Evolutionary conservation across 2,329 filamentous ascomycete species (phyloP), one percentile per base, ranked within the genome.

Genomic region (Diaporthe vexans): DNA sequence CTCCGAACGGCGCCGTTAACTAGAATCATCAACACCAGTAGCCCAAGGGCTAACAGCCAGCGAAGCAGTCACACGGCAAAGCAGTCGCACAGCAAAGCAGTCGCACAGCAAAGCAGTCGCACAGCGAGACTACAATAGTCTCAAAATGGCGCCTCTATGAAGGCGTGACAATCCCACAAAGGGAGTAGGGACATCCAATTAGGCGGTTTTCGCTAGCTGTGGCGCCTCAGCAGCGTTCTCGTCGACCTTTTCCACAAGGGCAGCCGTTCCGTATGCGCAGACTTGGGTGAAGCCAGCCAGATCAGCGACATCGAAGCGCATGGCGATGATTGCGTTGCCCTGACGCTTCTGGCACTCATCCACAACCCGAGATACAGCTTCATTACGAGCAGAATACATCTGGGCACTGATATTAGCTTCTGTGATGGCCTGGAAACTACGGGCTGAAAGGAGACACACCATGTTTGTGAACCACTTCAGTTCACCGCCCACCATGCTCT

Each of bases 221-320:
- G 81, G 78, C 21, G 77, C 77, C 37, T 78, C 79, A 52, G 77
- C 77, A 43, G 77, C 75, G 9, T 67, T 13, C 2, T 72, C 76
- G 46, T 89, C 86, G 72, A 91, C 80, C 83, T 88, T 90, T 81
- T 91, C 89, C 35, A 91, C 84, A 17, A 90, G 77, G 68, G 86
- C 88, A 3, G 90, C 90, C 4, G 90, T 91, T 3, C 90, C 90
- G 78, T 91, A 92, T 0, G 89, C 89, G 75, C 88, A 90, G 54
- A 89, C 88, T 81, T 91, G 89, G 3, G 88, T 88, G 78, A 88
- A 91, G 2, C 86, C 86, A 37, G 85, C 87, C 76, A 91, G 81
- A 75, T 89, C 88, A 6, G 86, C 86, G 2, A 88, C 85, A 78
- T 92, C 90, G 77, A 91, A 91, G 57, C 89, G 85, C 76, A 91